A percentile compares a stretch with the other conserved stretches of the same genome.
phyloP scores from a whole-genome alignment of 345 rosid genomes.

The Brassica napus region DNA sequence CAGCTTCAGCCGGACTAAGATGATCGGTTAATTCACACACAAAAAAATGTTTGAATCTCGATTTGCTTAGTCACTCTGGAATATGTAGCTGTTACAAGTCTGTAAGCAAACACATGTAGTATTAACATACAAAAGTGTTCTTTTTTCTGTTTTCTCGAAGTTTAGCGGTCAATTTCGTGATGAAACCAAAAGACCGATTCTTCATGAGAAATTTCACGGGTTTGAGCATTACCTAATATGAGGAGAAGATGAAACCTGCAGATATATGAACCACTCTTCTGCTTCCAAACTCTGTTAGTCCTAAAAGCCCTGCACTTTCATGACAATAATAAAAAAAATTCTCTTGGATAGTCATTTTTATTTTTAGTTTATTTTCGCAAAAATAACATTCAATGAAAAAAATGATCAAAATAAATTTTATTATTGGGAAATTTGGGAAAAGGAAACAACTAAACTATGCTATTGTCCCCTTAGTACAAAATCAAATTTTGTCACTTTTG shows the following conservation, averaged over 20 bases:
- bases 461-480: too few species aligned
- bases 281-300: slow-evolving; percentile 80
- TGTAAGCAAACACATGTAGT: slow-evolving; percentile 14
- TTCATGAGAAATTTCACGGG: neutral
- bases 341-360: too few species aligned
- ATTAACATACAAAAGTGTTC: neutral
- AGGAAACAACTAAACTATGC: too few species aligned
- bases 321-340: slow-evolving; percentile 25
- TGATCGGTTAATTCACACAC: slow-evolving; percentile 32
- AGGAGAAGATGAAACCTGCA: slow-evolving; percentile 87
- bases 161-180: slow-evolving; percentile 2
- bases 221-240: slow-evolving; percentile 52
- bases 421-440: too few species aligned
- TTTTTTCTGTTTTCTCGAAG: neutral
- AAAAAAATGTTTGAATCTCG: neutral
- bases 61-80: slow-evolving; percentile 19
- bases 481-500: too few species aligned
- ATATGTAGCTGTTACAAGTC: slow-evolving; percentile 35
- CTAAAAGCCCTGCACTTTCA: slow-evolving; percentile 90
- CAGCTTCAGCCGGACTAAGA: slow-evolving; percentile 61
- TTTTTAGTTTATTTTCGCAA: too few species aligned
- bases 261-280: slow-evolving; percentile 54
- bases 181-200: neutral
- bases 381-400: too few species aligned
- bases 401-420: too few species aligned